Evolutionary conservation across 768 basidiomycete species (phyloP), one percentile per base, ranked within the genome.

Genomic region (Mycena venus): DNA sequence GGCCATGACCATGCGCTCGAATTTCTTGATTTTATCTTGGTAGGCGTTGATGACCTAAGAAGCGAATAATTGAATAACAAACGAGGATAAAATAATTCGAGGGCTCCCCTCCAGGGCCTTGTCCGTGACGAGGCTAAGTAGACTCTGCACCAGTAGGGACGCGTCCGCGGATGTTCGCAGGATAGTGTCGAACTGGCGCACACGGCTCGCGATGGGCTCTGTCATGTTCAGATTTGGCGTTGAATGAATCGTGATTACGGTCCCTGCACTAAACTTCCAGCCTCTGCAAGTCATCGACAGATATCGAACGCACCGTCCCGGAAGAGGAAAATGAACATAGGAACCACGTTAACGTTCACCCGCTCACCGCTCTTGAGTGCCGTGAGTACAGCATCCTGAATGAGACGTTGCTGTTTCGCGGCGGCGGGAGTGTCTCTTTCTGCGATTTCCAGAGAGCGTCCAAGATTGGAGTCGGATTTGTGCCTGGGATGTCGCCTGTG

Each of bases 51-150:
- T 87, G 55, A 94, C 90, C 78, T n/a, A n/a, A n/a, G n/a, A n/a
- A n/a, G n/a, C n/a, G n/a, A n/a, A n/a, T n/a, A n/a, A n/a, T n/a
- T n/a, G n/a, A n/a, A n/a, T n/a, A n/a, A n/a, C n/a, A n/a, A n/a
- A n/a, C n/a, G n/a, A n/a, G n/a, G n/a, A n/a, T n/a, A n/a, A n/a
- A n/a, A n/a, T n/a, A n/a, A n/a, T n/a, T n/a, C n/a, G n/a, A n/a
- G n/a, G n/a, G n/a, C n/a, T n/a, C n/a, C n/a, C n/a, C n/a, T 92
- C 90, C 19, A 95, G 82, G 0, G 91, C 89, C 65, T 89, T 87
- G 80, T 95, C 94, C 25, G 94, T 93, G 58, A 93, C 90, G 36
- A 77, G 85, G 80, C 95, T 94, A 53, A 96, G 83, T 15, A 96
- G 78, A 60, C 90, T 90, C 79, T 95, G 91, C 9, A 95, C 87